Conservation (phyloP, 2,329 filamentous ascomycete species). For the Volutella citrinella region DNA sequence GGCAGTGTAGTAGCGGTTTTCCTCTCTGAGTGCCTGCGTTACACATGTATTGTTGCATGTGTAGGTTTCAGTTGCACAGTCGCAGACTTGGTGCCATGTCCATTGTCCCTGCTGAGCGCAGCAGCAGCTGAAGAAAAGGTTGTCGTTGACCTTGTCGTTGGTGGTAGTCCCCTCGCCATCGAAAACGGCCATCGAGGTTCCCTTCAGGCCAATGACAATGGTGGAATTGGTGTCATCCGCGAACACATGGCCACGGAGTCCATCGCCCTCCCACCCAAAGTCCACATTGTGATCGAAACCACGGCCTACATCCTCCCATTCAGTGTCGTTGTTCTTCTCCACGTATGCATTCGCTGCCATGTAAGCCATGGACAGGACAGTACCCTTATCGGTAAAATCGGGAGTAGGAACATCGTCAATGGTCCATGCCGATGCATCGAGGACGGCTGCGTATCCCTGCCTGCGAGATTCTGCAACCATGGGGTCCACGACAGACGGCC, state of each 20-base stretch:
- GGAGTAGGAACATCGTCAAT: slow-evolving; percentile 75
- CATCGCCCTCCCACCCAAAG: slow-evolving; percentile 91
- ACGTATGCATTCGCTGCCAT: slow-evolving; percentile 93
- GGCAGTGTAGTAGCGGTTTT: slow-evolving; percentile 89
- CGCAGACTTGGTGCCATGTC: slow-evolving; percentile 88
- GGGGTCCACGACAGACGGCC: slow-evolving; percentile 71
- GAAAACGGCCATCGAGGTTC: slow-evolving; percentile 85
- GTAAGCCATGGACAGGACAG: slow-evolving; percentile 76
- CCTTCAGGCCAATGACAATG: slow-evolving; percentile 88
- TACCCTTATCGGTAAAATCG: slow-evolving; percentile 81
- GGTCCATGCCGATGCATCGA: slow-evolving; percentile 77
- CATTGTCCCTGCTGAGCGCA: slow-evolving; percentile 90
- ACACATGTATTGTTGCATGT: slow-evolving; percentile 93
- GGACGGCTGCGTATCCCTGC: slow-evolving; percentile 62
- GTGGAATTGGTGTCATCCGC: slow-evolving; percentile 82
- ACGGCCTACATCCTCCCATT: slow-evolving; percentile 79
- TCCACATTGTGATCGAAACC: slow-evolving; percentile 83
- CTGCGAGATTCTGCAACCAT: slow-evolving; percentile 71
- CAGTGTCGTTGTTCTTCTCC: slow-evolving; percentile 62
- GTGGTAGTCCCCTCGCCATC: slow-evolving; percentile 96
- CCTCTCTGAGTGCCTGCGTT: slow-evolving; percentile 67
- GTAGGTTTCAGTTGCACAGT: slow-evolving; percentile 84
- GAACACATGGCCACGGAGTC: slow-evolving; percentile 88
- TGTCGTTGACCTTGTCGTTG: slow-evolving; percentile 97
- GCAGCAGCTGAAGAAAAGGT: slow-evolving; percentile 96